These are phyloP conservation scores for Emydomyces testavorans DNA, from an alignment of 2,329 filamentous ascomycete genomes.

Conservation along the genomic window DNA sequence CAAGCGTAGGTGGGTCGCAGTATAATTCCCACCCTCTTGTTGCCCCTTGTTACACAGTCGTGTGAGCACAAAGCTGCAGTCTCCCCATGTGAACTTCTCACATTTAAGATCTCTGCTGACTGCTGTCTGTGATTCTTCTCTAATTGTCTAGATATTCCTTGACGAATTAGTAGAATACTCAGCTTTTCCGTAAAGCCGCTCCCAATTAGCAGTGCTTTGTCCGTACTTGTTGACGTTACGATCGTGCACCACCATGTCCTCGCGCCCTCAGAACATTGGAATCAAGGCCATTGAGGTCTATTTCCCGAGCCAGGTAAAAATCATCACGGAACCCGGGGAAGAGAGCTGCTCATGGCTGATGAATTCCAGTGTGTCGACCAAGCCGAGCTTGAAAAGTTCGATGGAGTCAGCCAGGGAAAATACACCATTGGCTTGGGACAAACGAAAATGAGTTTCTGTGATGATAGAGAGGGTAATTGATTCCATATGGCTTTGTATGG, in stretches of 20 bases:
- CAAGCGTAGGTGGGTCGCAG: not conserved
- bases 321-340: not conserved
- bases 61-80: not conserved
- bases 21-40: not conserved
- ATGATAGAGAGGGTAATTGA: conserved; percentile 67
- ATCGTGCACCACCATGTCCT: conserved; percentile 47
- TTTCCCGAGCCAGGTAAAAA: conserved; percentile 69
- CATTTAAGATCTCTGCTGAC: not conserved
- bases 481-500: not conserved
- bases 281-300: conserved; percentile 90
- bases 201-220: not conserved
- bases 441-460: conserved; percentile 87
- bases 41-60: not conserved
- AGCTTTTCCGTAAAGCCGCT: not conserved
- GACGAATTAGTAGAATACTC: not conserved
- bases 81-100: not conserved
- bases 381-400: conserved; percentile 70
- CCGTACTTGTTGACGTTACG: not conserved
- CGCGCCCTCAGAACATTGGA: conserved; percentile 75
- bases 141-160: not conserved
- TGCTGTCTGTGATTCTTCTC: not conserved
- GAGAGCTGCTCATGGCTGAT: conserved; percentile 11
- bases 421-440: conserved; percentile 86
- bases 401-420: conserved; percentile 70
- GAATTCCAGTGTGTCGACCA: conserved; percentile 64